Evolutionary conservation across 2,329 filamentous ascomycete genomes (phyloP), one percentile per base, ranked within the genome.

Genomic region (Xenosphaeropsis pyriputrescens): DNA sequence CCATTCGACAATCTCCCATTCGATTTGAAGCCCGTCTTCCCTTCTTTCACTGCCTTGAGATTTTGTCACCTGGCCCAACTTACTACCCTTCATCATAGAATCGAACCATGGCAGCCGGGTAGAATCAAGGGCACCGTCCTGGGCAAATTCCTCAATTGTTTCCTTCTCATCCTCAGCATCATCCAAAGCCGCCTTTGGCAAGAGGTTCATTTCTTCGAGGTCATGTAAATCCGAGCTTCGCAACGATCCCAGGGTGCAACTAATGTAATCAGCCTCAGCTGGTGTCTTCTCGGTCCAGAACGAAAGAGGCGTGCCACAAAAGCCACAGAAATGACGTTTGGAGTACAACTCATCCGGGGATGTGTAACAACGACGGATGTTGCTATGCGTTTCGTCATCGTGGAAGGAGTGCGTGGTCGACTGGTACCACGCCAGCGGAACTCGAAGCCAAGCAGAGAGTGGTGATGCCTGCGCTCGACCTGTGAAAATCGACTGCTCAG

Each of bases 1-100:
- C 66, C 72, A 88, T 59, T 94, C 86, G 30, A 79, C 67, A 45
- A 94, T 69, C 58, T 93, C 85, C 83, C 85, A 93, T 52, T 91
- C 79, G 9, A 91, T 69, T 33, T 64, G 72, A 29, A 76, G 70
- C 18, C 63, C 67, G 52, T 84, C 75, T n/a, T 61, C 59, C 36
- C 70, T 77, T 36, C 55, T 52, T 34, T 58, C 57, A 40, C 70
- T 69, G 13, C 74, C 72, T 42, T 65, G 67, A 51, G 68, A 60
- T 37, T 72, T 72, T 53, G 74, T 75, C 56, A 81, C 65, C 36
- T 68, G 75, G 2, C 82, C 83, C 32, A 93, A 60, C 30, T 67
- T 67, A 46, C 83, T 88, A 38, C 85, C 79, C 50, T 83, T 72
- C 2, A 93, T 71, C 65, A 93, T 69, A 45, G 74, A 72, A 48